phyloP scores from a whole-genome alignment of 2,329 filamentous ascomycete genomes.

The Aureobasidium sp. region DNA sequence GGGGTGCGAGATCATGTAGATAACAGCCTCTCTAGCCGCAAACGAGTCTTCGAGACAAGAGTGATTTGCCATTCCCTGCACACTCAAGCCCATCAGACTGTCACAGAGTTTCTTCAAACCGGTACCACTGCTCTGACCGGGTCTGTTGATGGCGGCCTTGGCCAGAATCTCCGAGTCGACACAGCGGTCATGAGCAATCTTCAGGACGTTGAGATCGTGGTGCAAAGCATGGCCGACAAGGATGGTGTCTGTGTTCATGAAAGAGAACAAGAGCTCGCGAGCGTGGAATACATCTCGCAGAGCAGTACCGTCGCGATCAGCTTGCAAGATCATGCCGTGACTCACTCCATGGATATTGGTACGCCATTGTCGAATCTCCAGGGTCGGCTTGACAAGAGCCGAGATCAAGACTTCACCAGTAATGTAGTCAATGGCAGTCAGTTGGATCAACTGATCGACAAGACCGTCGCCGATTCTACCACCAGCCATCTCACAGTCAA shows the following conservation, averaged over 20 bases:
- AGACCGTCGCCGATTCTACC: neutral
- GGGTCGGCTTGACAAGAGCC: neutral
- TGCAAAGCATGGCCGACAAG: neutral
- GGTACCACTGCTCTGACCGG: neutral
- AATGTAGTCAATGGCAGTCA: neutral
- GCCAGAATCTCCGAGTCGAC: neutral
- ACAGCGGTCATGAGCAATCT: neutral
- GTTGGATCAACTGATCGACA: neutral
- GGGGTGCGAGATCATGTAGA: neutral
- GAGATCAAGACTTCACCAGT: slow-evolving; percentile 1
- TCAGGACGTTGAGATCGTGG: slow-evolving; percentile 3
- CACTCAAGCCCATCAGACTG: neutral
- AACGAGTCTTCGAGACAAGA: slow-evolving; percentile 1
- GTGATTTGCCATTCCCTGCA: neutral
- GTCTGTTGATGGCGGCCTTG: neutral
- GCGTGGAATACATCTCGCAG: neutral
- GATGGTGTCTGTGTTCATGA: neutral
- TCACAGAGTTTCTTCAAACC: neutral
- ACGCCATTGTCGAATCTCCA: neutral
- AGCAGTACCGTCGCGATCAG: neutral
- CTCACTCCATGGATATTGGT: neutral
- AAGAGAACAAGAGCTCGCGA: neutral
- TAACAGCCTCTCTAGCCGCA: neutral
- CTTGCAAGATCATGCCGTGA: neutral
- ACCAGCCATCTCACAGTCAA: slow-evolving; percentile 3